Base-by-base conservation (phyloP, 441 rosid species). In the Kokia cookei region DNA sequence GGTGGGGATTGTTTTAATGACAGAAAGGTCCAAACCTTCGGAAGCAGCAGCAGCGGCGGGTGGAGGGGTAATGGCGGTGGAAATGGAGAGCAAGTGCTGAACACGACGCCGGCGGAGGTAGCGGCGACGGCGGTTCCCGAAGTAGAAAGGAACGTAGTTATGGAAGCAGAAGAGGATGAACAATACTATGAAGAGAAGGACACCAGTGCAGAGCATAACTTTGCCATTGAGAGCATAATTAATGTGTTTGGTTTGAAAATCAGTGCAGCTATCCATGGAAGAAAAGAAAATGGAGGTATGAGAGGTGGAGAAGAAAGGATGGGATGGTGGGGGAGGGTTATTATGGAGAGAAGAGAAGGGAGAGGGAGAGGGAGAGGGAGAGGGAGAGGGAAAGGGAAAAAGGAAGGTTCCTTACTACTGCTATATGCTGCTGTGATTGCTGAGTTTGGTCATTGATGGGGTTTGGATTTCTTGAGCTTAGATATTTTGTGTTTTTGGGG, bases 151-250 rank as follows among this genome's bases (percentile, higher is more conserved):
- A 29, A 82, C 81, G 78, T 81, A 82, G 73, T 62, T 80, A 72
- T 85, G 87, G 78, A 86, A 81, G 67, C 82, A 80, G 77, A 83
- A 72, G 37, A 86, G 72, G 51, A 77, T 11, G 24, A 83, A 24
- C 6, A 84, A 73, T 8, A 79, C 82, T 47, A 82, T 45, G 75
- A 84, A 71, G 78, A 81, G 78, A 73, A 86, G 11, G 81, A 85
- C 67, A 50, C 76, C 84, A n/a, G 82, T 69, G 66, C 82, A 64
- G 54, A 90, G 79, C 86, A 86, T 75, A 47, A 85, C 75, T 75
- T 82, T 84, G 43, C 85, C 85, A 32, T 84, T 77, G 10, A 84
- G 75, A 6, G 84, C 74, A 73, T 84, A 84, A 64, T 67, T 73
- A 47, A 71, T 42, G 45, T 53, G 4, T 81, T 13, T 24, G 48